These are phyloP conservation scores for Datura wrightii DNA, from an alignment of 257 asterid species.

Conservation along the genomic window DNA sequence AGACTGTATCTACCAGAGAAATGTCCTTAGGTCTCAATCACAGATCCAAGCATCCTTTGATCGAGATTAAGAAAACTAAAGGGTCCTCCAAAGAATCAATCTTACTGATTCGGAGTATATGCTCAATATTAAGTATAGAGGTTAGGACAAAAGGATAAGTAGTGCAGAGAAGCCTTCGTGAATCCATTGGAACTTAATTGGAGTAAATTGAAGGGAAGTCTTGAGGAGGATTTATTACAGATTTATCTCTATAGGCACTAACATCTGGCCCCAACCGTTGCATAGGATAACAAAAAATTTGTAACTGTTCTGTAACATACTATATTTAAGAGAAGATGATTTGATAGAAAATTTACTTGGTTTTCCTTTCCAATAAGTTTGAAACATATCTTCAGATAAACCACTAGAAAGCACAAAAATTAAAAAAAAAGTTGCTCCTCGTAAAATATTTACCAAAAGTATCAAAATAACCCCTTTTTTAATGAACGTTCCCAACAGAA, in stretches of 20 bases:
- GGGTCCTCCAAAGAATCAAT: background rate
- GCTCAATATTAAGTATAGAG: background rate
- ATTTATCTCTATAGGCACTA: background rate
- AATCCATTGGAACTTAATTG: background rate
- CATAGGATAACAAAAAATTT: background rate
- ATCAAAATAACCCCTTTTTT: background rate
- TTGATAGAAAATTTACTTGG: conserved; percentile 3
- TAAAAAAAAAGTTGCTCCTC: background rate
- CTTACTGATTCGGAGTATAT: conserved; percentile 11
- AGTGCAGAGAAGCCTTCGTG: background rate
- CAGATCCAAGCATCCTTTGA: conserved; percentile 10
- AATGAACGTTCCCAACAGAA: background rate
- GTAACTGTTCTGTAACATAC: background rate
- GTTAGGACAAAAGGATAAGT: background rate
- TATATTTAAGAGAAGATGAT: background rate
- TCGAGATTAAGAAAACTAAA: background rate
- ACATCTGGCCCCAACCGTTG: background rate
- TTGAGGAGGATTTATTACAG: background rate
- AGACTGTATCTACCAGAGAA: background rate
- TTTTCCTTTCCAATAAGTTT: background rate
- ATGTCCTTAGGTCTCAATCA: conserved; percentile 12
- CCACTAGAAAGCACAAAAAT: background rate
- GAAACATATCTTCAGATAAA: conserved; percentile 4
- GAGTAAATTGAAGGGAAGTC: background rate
- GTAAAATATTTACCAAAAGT: background rate